phyloP scores from a whole-genome alignment of 805 yeast genomes.

The Spathaspora arborariae region DNA sequence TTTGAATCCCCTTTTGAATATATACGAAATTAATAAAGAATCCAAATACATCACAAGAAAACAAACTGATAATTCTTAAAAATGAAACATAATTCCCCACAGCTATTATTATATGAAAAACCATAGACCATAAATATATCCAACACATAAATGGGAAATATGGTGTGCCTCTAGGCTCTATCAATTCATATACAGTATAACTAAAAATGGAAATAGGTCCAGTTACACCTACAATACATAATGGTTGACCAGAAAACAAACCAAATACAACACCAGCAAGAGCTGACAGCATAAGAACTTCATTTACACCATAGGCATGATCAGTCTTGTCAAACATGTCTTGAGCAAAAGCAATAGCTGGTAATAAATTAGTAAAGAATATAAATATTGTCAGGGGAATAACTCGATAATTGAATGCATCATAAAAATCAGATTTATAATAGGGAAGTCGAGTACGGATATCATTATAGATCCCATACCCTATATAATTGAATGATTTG shows the following conservation, averaged over 20 bases:
- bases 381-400: slow-evolving; percentile 80
- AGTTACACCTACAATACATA: slow-evolving; percentile 94
- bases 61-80: slow-evolving; percentile 69
- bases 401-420: slow-evolving; percentile 82
- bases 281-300: slow-evolving; percentile 77
- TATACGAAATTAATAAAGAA: slow-evolving; percentile 84
- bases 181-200: slow-evolving; percentile 78
- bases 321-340: slow-evolving; percentile 93
- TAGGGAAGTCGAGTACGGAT: slow-evolving; percentile 54
- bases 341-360: slow-evolving; percentile 94
- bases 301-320: slow-evolving; percentile 87
- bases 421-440: slow-evolving; percentile 75
- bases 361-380: slow-evolving; percentile 84
- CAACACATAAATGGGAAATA: slow-evolving; percentile 94
- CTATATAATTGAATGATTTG: slow-evolving; percentile 19
- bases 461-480: slow-evolving; percentile 54
- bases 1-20: slow-evolving; percentile 86
- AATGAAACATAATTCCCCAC: slow-evolving; percentile 62
- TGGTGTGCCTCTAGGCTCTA: slow-evolving; percentile 49
- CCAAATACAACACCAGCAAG: slow-evolving; percentile 91
- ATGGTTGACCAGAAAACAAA: slow-evolving; percentile 80
- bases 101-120: slow-evolving; percentile 73
- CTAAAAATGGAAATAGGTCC: slow-evolving; percentile 94
- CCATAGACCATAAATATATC: slow-evolving; percentile 89
- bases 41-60: slow-evolving; percentile 91